These are phyloP conservation scores for Pulveroboletus sp. DNA, from an alignment of 768 basidiomycete genomes.

Conservation along the genomic window DNA sequence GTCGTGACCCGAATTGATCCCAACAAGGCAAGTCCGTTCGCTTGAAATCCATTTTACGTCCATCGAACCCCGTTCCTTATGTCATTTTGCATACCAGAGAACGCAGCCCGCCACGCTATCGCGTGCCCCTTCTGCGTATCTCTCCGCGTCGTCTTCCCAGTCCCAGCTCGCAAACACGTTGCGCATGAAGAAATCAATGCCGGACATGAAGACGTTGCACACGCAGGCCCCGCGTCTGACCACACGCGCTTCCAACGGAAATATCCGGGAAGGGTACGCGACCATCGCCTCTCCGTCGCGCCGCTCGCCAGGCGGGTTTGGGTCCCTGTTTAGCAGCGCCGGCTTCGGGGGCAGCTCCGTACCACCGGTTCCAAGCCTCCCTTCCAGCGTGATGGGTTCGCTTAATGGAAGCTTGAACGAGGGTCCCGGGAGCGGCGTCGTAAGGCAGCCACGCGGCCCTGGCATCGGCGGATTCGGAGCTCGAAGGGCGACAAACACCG, in stretches of 20 bases:
- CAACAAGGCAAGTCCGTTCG: constrained; percentile 55
- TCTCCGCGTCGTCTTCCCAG: constrained; percentile 48
- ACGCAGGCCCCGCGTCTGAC: constrained; percentile 73
- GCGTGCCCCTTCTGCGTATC: constrained; percentile 78
- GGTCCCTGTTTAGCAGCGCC: constrained; percentile 62
- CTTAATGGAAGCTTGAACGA: constrained; percentile 45
- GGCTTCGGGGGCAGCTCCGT: constrained; percentile 39
- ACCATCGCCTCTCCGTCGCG: constrained; percentile 83
- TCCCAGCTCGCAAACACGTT: constrained; percentile 50
- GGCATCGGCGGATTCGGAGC: constrained; percentile 69
- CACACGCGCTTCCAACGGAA: constrained; percentile 82
- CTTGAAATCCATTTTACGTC: constrained; percentile 10
- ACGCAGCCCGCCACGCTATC: constrained; percentile 61
- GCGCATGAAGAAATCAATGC: constrained; percentile 97
- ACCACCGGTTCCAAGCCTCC: constrained; percentile 79
- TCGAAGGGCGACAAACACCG: constrained; percentile 40
- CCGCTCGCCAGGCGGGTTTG: constrained; percentile 67
- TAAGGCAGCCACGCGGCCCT: constrained; percentile 84
- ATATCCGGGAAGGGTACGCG: constrained; percentile 82
- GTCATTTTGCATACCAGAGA: constrained; percentile 25
- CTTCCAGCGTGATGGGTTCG: constrained; percentile 46
- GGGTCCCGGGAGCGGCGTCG: constrained; percentile 44
- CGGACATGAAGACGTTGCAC: constrained; percentile 88
- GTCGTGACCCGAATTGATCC: constrained; percentile 91
- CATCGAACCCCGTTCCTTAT: constrained; percentile 9